These are phyloP conservation scores for Leccinum olivaceopallidum DNA, from an alignment of 768 basidiomycete species.

Conservation along the genomic window DNA sequence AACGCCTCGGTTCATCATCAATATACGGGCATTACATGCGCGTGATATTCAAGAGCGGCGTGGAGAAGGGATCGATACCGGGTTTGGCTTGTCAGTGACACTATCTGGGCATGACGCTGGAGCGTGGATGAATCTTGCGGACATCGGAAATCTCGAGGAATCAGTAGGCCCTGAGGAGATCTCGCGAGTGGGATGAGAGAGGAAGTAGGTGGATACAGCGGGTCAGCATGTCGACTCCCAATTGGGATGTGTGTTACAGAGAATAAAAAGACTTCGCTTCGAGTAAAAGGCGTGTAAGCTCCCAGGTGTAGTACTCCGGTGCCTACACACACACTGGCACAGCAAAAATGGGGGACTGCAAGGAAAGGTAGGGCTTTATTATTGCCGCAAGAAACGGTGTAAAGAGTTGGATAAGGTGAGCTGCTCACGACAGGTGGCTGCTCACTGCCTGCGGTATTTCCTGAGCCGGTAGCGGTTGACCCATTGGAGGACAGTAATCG, in stretches of 20 bases:
- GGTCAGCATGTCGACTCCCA: background rate
- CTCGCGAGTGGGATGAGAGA: background rate
- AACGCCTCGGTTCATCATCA: background rate
- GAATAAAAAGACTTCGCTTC: too few relatives aligned
- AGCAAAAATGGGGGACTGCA: constrained; percentile 27
- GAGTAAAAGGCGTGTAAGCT: too few relatives aligned
- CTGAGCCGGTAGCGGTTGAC: constrained; percentile 43
- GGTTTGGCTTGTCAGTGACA: background rate
- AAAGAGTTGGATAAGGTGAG: constrained; percentile 3
- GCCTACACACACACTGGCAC: too few relatives aligned
- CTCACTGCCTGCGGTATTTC: constrained; percentile 22
- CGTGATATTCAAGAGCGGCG: background rate
- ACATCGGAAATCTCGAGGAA: background rate
- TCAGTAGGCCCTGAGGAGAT: background rate
- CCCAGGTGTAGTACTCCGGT: too few relatives aligned
- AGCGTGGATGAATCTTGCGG: background rate
- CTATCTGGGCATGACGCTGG: background rate
- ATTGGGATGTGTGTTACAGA: too few relatives aligned
- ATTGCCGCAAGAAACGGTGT: constrained; percentile 57
- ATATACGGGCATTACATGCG: background rate
- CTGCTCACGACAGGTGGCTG: too few relatives aligned
- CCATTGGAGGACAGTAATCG: constrained; percentile 51
- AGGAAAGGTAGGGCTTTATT: constrained; percentile 59
- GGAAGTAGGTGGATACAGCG: background rate
- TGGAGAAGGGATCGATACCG: background rate